Evolutionary conservation across 2,329 filamentous ascomycete species (phyloP), one percentile per base, ranked within the genome.

Genomic region (Aspergillus pseudoglaucus): DNA sequence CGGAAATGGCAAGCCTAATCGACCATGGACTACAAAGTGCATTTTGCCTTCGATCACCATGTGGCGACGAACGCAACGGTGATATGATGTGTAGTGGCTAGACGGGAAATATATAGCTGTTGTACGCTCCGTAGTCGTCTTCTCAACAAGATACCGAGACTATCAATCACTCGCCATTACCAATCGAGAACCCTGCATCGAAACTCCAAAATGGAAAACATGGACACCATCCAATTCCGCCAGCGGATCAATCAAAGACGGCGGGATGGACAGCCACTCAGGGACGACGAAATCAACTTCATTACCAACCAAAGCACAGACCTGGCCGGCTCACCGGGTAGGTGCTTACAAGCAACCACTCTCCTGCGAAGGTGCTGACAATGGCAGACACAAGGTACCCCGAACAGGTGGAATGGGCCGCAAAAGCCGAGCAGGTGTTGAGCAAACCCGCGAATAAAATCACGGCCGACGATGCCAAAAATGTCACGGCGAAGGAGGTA

Each of bases 381-480:
- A n/a, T n/a, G 8, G 23, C 23, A 44, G 43, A 43, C 25, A 9
- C 35, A 18, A 25, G 32, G 8, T 39, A 52, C 23, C 49, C 51
- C 4, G 33, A 42, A 9, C 53, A 53, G 20, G 23, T 50, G 4
- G 35, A 37, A 33, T 55, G 53, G 53, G 48, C 44, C 3, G 27
- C 44, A 9, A 48, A 46, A 27, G 33, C 53, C 10, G 47, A 50
- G 20, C 42, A 49, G 22, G 33, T 52, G 1, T 35, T 55, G 17
- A 50, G 46, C 46, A 55, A 55, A 42, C 51, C 51, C 8, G 46
- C 39, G 1, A 49, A 51, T 45, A 18, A 40, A 18, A 49, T 55
- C 18, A 52, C 23, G 9, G 40, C 20, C n/a, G 25, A 44, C 6
- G 53, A 53, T 25, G 51, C 53, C 1, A 49, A 45, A 8, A 41